Evolutionary conservation across 2,329 filamentous ascomycete genomes (phyloP).

Genomic region (Sporothrix brasiliensis): DNA sequence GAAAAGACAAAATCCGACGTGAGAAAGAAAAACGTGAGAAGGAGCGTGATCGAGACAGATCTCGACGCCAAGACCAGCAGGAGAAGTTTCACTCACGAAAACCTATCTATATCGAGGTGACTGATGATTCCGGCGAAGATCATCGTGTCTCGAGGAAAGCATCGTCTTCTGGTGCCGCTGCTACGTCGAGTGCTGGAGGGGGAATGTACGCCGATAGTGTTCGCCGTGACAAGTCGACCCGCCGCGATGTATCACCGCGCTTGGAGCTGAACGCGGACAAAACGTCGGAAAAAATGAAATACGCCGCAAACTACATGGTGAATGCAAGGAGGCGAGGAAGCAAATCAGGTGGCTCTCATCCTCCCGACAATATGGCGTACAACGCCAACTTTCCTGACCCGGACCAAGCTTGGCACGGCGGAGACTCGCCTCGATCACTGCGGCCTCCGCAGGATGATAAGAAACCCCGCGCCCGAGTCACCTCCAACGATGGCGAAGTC

Average conservation of each 20-base stretch:
- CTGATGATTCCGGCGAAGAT: conserved; percentile 39
- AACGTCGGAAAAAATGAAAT: conserved; percentile 32
- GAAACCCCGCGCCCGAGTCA: conserved; percentile 22
- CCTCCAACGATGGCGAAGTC: conserved; percentile 19
- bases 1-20: conserved; percentile 42
- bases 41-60: conserved; percentile 37
- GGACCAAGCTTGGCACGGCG: conserved; percentile 30
- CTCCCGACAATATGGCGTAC: conserved; percentile 22
- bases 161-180: conserved; percentile 28
- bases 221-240: conserved; percentile 36
- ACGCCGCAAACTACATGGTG: conserved; percentile 37
- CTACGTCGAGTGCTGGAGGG: conserved; percentile 33
- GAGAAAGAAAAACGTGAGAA: conserved; percentile 39
- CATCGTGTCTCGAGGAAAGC: conserved; percentile 38
- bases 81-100: conserved; percentile 40
- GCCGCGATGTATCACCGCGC: conserved; percentile 30
- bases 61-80: conserved; percentile 40
- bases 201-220: conserved; percentile 40
- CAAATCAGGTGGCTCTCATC: conserved; percentile 30
- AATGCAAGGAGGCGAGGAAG: conserved; percentile 30
- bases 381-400: conserved; percentile 35
- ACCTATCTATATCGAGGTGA: conserved; percentile 38
- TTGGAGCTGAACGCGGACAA: conserved; percentile 28
- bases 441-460: conserved; percentile 37
- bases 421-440: conserved; percentile 25